These are phyloP conservation scores for Talaromyces marneffei DNA, from an alignment of 2,329 filamentous ascomycete species.

Conservation along the genomic window DNA sequence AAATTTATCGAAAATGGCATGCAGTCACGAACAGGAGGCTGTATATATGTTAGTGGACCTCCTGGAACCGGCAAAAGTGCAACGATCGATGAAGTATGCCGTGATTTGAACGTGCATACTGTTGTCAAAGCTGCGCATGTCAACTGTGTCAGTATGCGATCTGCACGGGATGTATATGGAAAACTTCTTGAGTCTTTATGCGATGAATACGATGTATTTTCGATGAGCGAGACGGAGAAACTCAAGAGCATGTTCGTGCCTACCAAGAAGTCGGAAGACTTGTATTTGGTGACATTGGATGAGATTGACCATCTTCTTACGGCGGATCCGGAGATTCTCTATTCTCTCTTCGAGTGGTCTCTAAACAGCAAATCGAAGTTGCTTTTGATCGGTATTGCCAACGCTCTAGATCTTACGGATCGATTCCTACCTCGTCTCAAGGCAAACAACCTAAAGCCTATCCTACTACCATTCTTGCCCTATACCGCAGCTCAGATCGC, in stretches of 20 bases:
- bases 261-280: slow-evolving; percentile 47
- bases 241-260: slow-evolving; percentile 67
- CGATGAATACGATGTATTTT: slow-evolving; percentile 55
- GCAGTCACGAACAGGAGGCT: slow-evolving; percentile 61
- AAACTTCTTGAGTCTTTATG: slow-evolving; percentile 68
- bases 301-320: slow-evolving; percentile 93
- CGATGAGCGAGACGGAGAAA: slow-evolving; percentile 61
- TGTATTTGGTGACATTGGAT: slow-evolving; percentile 82
- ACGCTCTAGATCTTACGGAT: slow-evolving; percentile 91
- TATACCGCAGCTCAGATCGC: slow-evolving; percentile 87
- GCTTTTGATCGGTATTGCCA: slow-evolving; percentile 85
- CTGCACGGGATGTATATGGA: slow-evolving; percentile 75
- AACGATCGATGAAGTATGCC: slow-evolving; percentile 74
- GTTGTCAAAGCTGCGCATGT: slow-evolving; percentile 67
- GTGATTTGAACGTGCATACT: slow-evolving; percentile 48
- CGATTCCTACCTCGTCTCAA: slow-evolving; percentile 91
- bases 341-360: slow-evolving; percentile 96
- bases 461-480: slow-evolving; percentile 83
- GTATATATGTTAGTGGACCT: slow-evolving; percentile 90
- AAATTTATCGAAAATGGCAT: slow-evolving; percentile 63
- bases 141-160: slow-evolving; percentile 97
- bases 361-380: slow-evolving; percentile 73
- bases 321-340: slow-evolving; percentile 80
- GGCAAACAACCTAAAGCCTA: slow-evolving; percentile 82
- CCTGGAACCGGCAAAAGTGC: slow-evolving; percentile 97